phyloP scores from a whole-genome alignment of 2,329 filamentous ascomycete species.

The Exophiala spinifera region DNA sequence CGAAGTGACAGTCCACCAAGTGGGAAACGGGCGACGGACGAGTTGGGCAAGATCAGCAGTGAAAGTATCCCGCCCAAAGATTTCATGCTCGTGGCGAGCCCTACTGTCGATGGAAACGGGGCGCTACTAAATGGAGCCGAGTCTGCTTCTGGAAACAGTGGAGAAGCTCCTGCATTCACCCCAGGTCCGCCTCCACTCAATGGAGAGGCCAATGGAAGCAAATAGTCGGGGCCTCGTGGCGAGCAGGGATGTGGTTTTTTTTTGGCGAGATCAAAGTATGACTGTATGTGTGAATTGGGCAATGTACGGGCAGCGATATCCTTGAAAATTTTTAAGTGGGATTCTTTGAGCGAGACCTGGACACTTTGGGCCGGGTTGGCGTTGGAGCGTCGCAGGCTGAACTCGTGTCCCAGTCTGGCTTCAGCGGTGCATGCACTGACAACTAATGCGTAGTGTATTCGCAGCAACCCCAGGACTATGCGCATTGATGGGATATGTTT shows the following conservation, averaged over 20 bases:
- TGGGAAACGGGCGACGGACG: conserved; percentile 23
- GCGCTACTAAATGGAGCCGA: conserved; percentile 3
- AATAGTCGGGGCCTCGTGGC: not conserved
- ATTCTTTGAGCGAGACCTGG: not conserved
- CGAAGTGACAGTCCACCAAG: conserved; percentile 14
- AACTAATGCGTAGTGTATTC: not conserved
- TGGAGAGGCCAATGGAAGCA: not conserved
- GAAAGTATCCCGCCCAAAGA: conserved; percentile 18
- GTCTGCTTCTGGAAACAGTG: not conserved
- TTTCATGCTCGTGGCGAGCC: not conserved
- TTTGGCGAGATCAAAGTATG: not conserved
- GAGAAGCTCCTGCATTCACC: not conserved
- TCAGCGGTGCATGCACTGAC: not conserved
- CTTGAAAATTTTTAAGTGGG: not conserved
- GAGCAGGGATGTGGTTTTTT: not conserved
- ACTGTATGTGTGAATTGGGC: not conserved
- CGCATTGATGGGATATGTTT: too few species aligned
- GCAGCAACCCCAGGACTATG: too few species aligned
- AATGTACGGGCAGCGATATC: not conserved
- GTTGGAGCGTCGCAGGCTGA: not conserved
- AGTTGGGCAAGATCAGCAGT: conserved; percentile 22
- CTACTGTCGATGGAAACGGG: conserved; percentile 6
- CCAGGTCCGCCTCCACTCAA: not conserved
- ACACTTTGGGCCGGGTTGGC: not conserved
- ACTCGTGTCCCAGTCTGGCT: not conserved